Evolutionary conservation across 2,329 filamentous ascomycete genomes (phyloP).

Genomic region (Hymenotorrendiella dingleyae): DNA sequence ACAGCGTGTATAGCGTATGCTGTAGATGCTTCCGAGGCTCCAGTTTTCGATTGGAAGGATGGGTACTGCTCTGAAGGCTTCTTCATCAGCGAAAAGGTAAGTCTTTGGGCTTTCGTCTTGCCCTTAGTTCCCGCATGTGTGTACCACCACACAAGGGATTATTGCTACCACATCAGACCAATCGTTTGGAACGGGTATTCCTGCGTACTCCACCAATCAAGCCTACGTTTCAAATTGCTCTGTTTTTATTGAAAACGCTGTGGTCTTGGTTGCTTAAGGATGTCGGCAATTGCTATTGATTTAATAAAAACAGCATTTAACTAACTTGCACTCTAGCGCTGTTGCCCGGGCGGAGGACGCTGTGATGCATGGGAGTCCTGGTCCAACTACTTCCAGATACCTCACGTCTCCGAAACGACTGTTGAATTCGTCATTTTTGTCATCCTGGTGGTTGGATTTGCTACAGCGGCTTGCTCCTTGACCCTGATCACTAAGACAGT

Average conservation of each 20-base stretch:
- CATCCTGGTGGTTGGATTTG: constrained; percentile 61
- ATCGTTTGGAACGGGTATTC: too few relatives aligned
- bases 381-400: constrained; percentile 39
- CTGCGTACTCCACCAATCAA: too few relatives aligned
- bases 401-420: constrained; percentile 41
- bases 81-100: constrained; percentile 66
- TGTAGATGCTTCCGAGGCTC: constrained; percentile 80
- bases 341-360: constrained; percentile 48
- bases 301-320: too few relatives aligned
- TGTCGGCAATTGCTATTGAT: too few relatives aligned
- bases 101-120: constrained; percentile 12
- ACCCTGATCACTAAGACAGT: constrained; percentile 90
- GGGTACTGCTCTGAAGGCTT: constrained; percentile 72
- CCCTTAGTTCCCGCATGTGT: too few relatives aligned
- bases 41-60: constrained; percentile 84
- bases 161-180: too few relatives aligned
- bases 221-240: too few relatives aligned
- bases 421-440: constrained; percentile 78
- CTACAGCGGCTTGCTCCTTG: constrained; percentile 68
- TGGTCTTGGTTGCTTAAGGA: too few relatives aligned
- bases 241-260: too few relatives aligned
- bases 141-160: too few relatives aligned
- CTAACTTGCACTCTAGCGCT: constrained; percentile 34
- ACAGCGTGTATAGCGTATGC: constrained; percentile 83
- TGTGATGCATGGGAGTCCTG: constrained; percentile 59